A percentile compares a stretch with the other conserved stretches of the same genome.
Evolutionary conservation across 2,329 filamentous ascomycete species (phyloP).

Genomic region (Lizonia empirigonia): DNA sequence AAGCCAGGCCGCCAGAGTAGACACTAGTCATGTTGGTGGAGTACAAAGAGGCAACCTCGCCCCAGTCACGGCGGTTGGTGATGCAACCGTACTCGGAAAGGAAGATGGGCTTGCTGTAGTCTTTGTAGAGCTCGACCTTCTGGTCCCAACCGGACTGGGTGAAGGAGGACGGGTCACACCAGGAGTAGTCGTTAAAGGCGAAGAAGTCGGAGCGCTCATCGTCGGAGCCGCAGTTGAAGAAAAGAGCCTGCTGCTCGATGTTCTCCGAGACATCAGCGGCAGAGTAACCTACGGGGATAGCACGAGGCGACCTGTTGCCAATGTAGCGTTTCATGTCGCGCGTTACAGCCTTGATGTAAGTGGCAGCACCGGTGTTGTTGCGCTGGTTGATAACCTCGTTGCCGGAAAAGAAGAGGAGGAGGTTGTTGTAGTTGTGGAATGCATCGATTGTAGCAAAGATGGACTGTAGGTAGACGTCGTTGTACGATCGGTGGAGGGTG

Average conservation of each 20-base stretch:
- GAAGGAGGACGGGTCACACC: conserved; percentile 66
- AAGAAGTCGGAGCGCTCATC: conserved; percentile 88
- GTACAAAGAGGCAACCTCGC: conserved; percentile 81
- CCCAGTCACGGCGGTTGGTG: conserved; percentile 79
- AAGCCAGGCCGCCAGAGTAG: conserved; percentile 94
- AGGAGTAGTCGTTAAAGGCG: conserved; percentile 88
- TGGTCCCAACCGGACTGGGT: conserved; percentile 74
- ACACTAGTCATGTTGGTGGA: conserved; percentile 79
- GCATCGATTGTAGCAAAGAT: conserved; percentile 81
- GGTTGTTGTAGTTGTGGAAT: conserved; percentile 83
- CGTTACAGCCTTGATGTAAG: conserved; percentile 74
- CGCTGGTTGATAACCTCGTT: conserved; percentile 78
- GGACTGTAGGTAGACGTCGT: conserved; percentile 80
- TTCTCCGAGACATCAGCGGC: conserved; percentile 85
- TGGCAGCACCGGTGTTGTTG: conserved; percentile 67
- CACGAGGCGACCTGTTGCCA: conserved; percentile 67
- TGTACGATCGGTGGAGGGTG: conserved; percentile 70
- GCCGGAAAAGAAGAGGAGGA: conserved; percentile 79
- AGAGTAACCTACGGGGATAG: conserved; percentile 79
- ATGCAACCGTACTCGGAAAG: conserved; percentile 93
- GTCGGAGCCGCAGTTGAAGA: conserved; percentile 91
- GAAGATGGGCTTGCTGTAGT: conserved; percentile 65
- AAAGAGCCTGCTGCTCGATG: conserved; percentile 82
- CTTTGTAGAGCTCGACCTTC: conserved; percentile 45
- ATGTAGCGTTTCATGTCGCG: conserved; percentile 83